phyloP scores from a whole-genome alignment of 495 filamentous ascomycete species.

The Aspergillus conjunctus region DNA sequence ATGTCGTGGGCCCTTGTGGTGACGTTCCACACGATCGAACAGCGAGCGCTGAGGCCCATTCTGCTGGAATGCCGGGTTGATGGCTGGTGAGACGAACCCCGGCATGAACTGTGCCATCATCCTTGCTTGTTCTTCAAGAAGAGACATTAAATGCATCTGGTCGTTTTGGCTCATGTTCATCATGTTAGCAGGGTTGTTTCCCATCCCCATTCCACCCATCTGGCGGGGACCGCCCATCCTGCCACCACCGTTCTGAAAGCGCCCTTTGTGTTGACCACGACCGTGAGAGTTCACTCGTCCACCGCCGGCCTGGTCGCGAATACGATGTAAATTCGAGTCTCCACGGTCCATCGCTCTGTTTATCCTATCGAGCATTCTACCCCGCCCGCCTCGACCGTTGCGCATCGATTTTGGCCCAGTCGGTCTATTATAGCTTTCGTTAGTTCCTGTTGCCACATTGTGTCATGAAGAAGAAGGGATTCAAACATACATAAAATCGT shows the following conservation, averaged over 20 bases:
- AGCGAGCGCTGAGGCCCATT: constrained; percentile 61
- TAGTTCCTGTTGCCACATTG: constrained; percentile 25
- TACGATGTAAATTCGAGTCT: constrained; percentile 77
- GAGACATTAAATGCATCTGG: constrained; percentile 77
- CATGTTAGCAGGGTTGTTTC: constrained; percentile 43
- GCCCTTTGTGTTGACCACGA: constrained; percentile 72
- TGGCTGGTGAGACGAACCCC: constrained; percentile 48
- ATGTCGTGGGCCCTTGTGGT: constrained; percentile 41
- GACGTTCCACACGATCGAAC: constrained; percentile 73
- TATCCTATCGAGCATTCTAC: constrained; percentile 84
- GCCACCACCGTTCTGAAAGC: constrained; percentile 47
- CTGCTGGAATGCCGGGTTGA: constrained; percentile 58
- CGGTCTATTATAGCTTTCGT: constrained; percentile 58
- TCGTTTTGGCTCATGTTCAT: constrained; percentile 66
- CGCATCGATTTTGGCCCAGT: constrained; percentile 97
- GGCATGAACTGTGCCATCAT: constrained; percentile 74
- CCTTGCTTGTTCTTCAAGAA: constrained; percentile 86
- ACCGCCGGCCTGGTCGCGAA: constrained; percentile 69
- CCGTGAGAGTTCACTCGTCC: constrained; percentile 77
- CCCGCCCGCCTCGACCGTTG: constrained; percentile 61
- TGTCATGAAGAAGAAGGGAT: not conserved
- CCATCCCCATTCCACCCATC: constrained; percentile 54
- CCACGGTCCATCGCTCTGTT: constrained; percentile 83
- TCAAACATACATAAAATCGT: constrained; percentile 64
- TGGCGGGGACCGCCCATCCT: constrained; percentile 45